Percentiles rank a stretch among this genome's conserved stretches.
These are phyloP conservation scores for Euphrasia confusa DNA, from an alignment of 257 asterid species.

Conservation along the genomic window DNA sequence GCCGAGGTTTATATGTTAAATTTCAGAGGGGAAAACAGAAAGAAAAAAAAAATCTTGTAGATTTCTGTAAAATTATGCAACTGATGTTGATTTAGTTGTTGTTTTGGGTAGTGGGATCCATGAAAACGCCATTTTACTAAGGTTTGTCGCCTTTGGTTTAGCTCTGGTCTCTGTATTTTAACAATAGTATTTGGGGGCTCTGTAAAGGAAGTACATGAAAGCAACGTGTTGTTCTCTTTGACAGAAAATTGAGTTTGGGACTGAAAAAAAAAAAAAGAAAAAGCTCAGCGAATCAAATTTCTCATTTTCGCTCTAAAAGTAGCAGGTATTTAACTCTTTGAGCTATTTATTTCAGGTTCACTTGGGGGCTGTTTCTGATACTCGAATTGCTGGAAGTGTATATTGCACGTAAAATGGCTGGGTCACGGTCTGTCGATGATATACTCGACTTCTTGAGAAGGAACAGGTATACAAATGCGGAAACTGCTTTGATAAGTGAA, in stretches of 20 bases:
- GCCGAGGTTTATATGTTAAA: slow-evolving; percentile 19
- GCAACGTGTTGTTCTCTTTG: slow-evolving; percentile 7
- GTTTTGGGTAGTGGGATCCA: slow-evolving; percentile 21
- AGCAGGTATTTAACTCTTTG: slow-evolving; percentile 17
- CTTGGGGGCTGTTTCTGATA: slow-evolving; percentile 28
- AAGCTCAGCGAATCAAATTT: too few relatives aligned
- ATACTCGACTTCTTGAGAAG: slow-evolving; percentile 62
- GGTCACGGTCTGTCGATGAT: slow-evolving; percentile 57
- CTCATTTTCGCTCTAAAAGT: slow-evolving; percentile 14
- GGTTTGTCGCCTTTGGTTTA: not conserved
- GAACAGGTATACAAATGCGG: slow-evolving; percentile 77
- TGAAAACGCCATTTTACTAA: slow-evolving; percentile 20
- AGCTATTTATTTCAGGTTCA: slow-evolving; percentile 43
- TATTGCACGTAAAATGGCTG: slow-evolving; percentile 50
- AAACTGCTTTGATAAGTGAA: slow-evolving; percentile 78
- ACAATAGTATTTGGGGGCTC: slow-evolving; percentile 2
- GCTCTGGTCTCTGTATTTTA: slow-evolving; percentile 14
- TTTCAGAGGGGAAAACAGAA: slow-evolving; percentile 8
- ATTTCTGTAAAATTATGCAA: slow-evolving; percentile 3
- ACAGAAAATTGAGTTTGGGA: slow-evolving; percentile 1
- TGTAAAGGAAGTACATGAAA: slow-evolving; percentile 6
- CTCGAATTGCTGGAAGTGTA: slow-evolving; percentile 23
- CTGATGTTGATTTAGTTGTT: not conserved
- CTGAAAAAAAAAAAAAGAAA: not conserved
- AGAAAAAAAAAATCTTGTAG: not conserved